Percentiles rank a stretch among this genome's conserved stretches.
Conservation (phyloP, 257 asterid species). For the Cynanchum wilfordii region DNA sequence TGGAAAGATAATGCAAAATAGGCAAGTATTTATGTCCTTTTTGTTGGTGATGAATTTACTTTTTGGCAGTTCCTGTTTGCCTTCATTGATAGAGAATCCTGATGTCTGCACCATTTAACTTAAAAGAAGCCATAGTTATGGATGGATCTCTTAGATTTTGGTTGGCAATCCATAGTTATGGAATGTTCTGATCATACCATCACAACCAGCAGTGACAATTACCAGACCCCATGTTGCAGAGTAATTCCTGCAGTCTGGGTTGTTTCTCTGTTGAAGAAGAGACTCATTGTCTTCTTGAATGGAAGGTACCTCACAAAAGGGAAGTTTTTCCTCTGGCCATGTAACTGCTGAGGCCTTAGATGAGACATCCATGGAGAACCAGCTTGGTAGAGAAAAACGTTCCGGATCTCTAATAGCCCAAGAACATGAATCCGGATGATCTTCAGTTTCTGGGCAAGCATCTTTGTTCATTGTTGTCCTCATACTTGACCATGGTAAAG, state of each 20-base stretch:
- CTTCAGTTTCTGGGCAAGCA: conserved; percentile 1
- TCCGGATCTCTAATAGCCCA: conserved; percentile 32
- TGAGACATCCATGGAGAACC: conserved; percentile 62
- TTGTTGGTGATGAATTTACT: neutral
- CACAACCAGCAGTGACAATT: conserved; percentile 56
- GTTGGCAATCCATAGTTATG: conserved; percentile 71
- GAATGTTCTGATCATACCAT: conserved; percentile 75
- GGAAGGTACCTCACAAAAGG: conserved; percentile 25
- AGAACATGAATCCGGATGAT: conserved; percentile 19
- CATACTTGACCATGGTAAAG: conserved; percentile 53
- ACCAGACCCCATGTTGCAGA: conserved; percentile 63
- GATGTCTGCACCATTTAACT: neutral
- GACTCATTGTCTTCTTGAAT: conserved; percentile 16
- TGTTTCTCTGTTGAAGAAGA: neutral
- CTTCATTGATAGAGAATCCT: neutral
- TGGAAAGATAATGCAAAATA: neutral
- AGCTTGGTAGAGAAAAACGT: conserved; percentile 55
- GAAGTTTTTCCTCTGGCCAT: conserved; percentile 94
- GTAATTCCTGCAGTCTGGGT: conserved; percentile 6
- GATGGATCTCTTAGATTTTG: conserved; percentile 25
- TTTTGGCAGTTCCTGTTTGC: too few relatives aligned
- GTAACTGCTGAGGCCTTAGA: conserved; percentile 42
- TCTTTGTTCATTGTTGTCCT: neutral
- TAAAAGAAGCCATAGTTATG: neutral
- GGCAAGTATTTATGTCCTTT: neutral